Base-by-base conservation (phyloP, 345 rosid genomes). In the Salix exigua region DNA sequence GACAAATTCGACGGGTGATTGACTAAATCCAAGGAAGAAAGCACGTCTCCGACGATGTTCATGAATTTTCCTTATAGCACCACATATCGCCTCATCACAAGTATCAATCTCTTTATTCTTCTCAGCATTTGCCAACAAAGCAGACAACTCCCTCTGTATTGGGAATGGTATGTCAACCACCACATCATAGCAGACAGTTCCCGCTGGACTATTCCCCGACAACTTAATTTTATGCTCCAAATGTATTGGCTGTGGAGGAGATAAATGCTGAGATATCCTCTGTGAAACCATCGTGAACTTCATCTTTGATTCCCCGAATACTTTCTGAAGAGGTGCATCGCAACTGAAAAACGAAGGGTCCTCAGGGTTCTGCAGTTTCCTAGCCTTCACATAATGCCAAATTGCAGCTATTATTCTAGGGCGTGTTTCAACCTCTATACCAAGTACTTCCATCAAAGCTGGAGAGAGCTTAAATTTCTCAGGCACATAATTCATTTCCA, bases 351-450 rank as follows among this genome's bases (percentile, higher is more conserved):
- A 86, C 7, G 99, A 91, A 7, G 99, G 96, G 66, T 96, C 99
- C 74, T 90, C 90, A 19, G 93, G 91, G 82, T 86, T 88, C 88
- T 93, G 99, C 85, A 96, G 71, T 83, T 93, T 96, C 84, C 97
- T 91, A 61, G 98, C 99, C 86, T 96, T 96, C 28, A 93, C 99
- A 77, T 96, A 96, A 82, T 96, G 99, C 99, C 99, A 96, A 77
- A 96, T 88, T 37, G 96, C 96, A 80, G 97, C 97, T n/a, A 96
- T 93, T 70, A 93, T 90, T 86, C 99, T 88, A 4, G 99, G 98
- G 50, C 98, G 91, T 13, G 96, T 93, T 73, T 93, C 99, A 68
- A 93, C 99, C 79, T 96, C 99, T 70, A 93, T 91, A 68, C 99
- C 97, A 35, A 96, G 94, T 84, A 96, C 97, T 78, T 96, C 99